These are phyloP conservation scores for Platanus orientalis DNA, from an alignment of 164 flowering plant genomes.

Conservation along the genomic window DNA sequence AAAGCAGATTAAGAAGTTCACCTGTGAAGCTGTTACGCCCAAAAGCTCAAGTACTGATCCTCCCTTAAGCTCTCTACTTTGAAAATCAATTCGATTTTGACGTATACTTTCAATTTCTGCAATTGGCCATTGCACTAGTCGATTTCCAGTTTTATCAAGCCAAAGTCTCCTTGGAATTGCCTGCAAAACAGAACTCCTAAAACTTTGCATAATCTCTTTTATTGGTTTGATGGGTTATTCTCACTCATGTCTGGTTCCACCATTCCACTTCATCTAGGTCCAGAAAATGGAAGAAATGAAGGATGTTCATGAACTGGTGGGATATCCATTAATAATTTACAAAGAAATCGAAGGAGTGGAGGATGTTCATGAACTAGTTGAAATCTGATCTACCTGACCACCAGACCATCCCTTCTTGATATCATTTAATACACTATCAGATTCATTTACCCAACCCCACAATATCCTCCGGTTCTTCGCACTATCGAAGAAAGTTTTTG, in stretches of 20 bases:
- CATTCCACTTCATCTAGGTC: no score
- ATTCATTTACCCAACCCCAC: constrained; percentile 51
- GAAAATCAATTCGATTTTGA: constrained; percentile 2
- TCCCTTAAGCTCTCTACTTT: constrained; percentile 3
- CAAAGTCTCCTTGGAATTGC: constrained; percentile 46
- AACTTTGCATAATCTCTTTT: no score
- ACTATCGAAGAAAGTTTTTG: constrained; percentile 49
- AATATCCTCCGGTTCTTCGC: constrained; percentile 36
- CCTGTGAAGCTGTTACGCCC: constrained; percentile 38
- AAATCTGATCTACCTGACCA: constrained; percentile 19
- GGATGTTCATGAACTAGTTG: neutral
- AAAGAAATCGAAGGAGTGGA: no score
- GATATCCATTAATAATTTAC: no score
- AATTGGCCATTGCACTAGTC: constrained; percentile 59
- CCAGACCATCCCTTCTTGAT: constrained; percentile 31
- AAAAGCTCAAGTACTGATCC: constrained; percentile 29
- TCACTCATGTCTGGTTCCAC: no score
- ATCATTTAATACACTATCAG: constrained; percentile 5
- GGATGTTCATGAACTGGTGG: no score
- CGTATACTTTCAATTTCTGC: constrained; percentile 40
- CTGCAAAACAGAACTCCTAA: constrained; percentile 18
- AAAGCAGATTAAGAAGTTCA: constrained; percentile 5
- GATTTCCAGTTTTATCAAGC: constrained; percentile 43
- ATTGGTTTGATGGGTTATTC: no score
- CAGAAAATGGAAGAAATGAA: no score